Conservation (phyloP, 305 asterid species). For the Fraxinus dipetala region DNA sequence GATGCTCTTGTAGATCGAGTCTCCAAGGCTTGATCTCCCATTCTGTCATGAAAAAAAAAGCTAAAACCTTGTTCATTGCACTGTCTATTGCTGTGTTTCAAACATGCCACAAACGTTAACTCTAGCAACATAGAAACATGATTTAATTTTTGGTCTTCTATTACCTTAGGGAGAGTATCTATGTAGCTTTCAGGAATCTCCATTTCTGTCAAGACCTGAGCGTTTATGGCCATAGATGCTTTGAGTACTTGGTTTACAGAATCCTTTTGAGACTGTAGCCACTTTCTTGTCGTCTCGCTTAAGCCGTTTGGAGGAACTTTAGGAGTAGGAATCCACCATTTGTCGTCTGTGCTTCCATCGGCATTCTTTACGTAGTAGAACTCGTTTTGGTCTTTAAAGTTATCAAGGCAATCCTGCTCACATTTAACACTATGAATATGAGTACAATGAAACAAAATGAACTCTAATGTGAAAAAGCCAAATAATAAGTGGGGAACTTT, state of each 20-base stretch:
- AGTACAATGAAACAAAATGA: neutral
- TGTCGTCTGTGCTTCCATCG: constrained; percentile 51
- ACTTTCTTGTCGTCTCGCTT: constrained; percentile 55
- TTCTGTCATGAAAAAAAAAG: constrained; percentile 33
- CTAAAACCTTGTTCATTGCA: neutral
- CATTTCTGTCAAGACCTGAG: constrained; percentile 66
- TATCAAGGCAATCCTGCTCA: constrained; percentile 60
- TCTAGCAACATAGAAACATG: neutral
- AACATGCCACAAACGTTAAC: neutral
- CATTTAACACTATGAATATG: neutral
- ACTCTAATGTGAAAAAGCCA: neutral
- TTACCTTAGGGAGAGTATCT: constrained; percentile 70
- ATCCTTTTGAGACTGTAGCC: constrained; percentile 74
- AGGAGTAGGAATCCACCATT: constrained; percentile 81
- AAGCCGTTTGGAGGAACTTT: constrained; percentile 65
- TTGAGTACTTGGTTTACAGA: constrained; percentile 69
- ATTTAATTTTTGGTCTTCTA: neutral
- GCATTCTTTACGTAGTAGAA: constrained; percentile 51
- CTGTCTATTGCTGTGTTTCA: neutral
- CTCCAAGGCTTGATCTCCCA: constrained; percentile 77
- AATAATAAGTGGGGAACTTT: neutral
- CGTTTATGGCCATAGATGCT: constrained; percentile 84
- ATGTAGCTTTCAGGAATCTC: constrained; percentile 70
- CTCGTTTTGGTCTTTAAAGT: constrained; percentile 65
- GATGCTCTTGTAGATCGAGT: constrained; percentile 58